Conservation (phyloP, 78 protist species). For the Emiliania huxleyi region DNA sequence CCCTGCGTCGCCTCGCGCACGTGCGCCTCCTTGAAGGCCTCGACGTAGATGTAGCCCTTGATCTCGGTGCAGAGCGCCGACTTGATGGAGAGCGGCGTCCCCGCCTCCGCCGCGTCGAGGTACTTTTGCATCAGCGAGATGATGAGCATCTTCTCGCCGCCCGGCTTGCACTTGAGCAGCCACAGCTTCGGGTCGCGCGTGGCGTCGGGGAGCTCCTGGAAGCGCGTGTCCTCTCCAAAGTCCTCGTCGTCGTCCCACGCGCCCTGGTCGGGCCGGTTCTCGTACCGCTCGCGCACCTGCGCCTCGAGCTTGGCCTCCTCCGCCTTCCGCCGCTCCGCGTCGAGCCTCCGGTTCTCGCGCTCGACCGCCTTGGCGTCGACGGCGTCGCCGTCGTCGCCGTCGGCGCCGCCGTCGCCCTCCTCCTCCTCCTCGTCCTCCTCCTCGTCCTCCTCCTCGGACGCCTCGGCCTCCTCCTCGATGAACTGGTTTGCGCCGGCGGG, state of each 20-base stretch:
- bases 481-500: too few species aligned
- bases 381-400: background rate
- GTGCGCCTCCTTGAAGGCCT: conserved; percentile 32
- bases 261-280: background rate
- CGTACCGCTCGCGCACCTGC: background rate
- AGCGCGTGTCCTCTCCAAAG: background rate
- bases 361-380: background rate
- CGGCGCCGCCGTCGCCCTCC: background rate
- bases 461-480: too few species aligned
- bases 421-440: background rate
- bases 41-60: conserved; percentile 55
- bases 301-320: background rate
- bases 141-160: conserved; percentile 41
- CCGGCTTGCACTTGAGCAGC: conserved; percentile 64
- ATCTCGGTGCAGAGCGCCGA: conserved; percentile 38
- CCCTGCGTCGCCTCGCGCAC: background rate
- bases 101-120: background rate
- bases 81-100: conserved; percentile 42
- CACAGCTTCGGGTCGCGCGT: conserved; percentile 49
- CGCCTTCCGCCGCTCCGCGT: background rate
- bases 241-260: background rate
- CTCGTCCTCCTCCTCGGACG: background rate
- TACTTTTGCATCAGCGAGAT: conserved; percentile 54
- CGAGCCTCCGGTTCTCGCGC: background rate
- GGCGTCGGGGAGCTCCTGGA: background rate